Base-by-base conservation (phyloP, 139 green algal genomes). In the Chlorokybus atmophyticus region DNA sequence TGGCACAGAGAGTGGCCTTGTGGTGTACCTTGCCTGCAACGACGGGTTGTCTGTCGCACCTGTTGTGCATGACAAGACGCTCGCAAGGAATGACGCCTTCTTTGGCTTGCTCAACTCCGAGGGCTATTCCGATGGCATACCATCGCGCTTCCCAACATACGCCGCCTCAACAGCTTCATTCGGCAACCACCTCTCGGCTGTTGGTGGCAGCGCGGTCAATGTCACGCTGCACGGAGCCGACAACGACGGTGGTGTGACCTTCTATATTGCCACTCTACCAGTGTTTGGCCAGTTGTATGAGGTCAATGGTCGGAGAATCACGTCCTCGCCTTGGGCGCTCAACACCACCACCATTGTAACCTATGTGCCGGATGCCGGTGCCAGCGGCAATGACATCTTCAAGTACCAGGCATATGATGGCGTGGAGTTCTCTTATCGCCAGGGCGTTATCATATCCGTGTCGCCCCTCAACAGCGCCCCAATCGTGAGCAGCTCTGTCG, bases 401-500 rank as follows among this genome's bases (percentile, higher is more conserved):
- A 66, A 66, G 58, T 66, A 66, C 58, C 58, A 66, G 58, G 30
- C 44, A 27, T 66, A 59, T 17, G 50, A 66, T 23, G 58, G 58
- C 3, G 14, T 5, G 4, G 44, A 44, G 44, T 60, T 66, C 47
- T 66, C 58, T 4, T 60, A 59, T 26, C 50, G 50, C 19, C 50
- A 60, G 48, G 58, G 58, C 26, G 58, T 66, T 14, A 41, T 44
- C 24, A 32, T 66, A 19, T 41, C 44, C 51, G 26, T 66, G 35
- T 10, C 10, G 10, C 35, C 35, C 10, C 10, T 44, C 30, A 31
- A 29, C 32, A n/a, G 8, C 24, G 31, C 17, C 14, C 19, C 10
- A 21, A 32, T 29, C 21, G n/a, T 19, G 53, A n/a, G n/a, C n/a
- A n/a, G n/a, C n/a, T n/a, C n/a, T n/a, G n/a, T n/a, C n/a, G n/a